A percentile compares a stretch with the other conserved stretches of the same genome.
Evolutionary conservation across 2,329 filamentous ascomycete genomes (phyloP).

Genomic region (Aspergillus brasiliensis): DNA sequence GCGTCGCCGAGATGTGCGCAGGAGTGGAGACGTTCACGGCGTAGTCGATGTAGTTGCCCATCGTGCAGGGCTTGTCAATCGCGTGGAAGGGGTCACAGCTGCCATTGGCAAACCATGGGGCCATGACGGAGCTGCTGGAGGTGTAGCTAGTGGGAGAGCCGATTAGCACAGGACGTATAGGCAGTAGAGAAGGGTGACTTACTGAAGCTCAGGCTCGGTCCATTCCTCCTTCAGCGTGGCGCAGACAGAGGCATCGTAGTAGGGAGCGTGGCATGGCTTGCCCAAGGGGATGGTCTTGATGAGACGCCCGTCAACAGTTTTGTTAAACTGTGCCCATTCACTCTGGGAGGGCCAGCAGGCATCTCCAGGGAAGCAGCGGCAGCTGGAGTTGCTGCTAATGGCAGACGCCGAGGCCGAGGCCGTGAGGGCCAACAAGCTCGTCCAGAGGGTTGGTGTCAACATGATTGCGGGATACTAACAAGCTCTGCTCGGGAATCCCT

Average conservation of each 20-base stretch:
- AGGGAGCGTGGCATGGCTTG: conserved; percentile 54
- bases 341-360: conserved; percentile 4
- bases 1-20: conserved; percentile 33
- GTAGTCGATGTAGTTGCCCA: conserved; percentile 37
- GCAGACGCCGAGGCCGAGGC: conserved; percentile 1
- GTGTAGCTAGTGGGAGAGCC: conserved; percentile 6
- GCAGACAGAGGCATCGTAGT: conserved; percentile 52
- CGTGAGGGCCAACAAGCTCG: conserved; percentile 3
- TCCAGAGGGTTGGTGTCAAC: neutral
- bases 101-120: conserved; percentile 16
- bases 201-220: conserved; percentile 51
- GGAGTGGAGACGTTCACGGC: conserved; percentile 37
- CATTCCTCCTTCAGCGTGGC: conserved; percentile 46
- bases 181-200: conserved; percentile 13
- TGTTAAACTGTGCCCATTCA: conserved; percentile 46
- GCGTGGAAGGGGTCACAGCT: conserved; percentile 19
- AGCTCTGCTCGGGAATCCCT: neutral
- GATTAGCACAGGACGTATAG: neutral
- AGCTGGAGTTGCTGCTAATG: neutral
- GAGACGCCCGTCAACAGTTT: conserved; percentile 53
- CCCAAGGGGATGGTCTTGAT: conserved; percentile 58
- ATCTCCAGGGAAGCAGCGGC: conserved; percentile 5
- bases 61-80: conserved; percentile 29
- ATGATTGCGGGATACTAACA: neutral
- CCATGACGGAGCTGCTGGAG: conserved; percentile 15